A percentile compares a stretch with the other conserved stretches of the same genome.
phyloP scores from a whole-genome alignment of 345 rosid genomes.

The Viola odorata region DNA sequence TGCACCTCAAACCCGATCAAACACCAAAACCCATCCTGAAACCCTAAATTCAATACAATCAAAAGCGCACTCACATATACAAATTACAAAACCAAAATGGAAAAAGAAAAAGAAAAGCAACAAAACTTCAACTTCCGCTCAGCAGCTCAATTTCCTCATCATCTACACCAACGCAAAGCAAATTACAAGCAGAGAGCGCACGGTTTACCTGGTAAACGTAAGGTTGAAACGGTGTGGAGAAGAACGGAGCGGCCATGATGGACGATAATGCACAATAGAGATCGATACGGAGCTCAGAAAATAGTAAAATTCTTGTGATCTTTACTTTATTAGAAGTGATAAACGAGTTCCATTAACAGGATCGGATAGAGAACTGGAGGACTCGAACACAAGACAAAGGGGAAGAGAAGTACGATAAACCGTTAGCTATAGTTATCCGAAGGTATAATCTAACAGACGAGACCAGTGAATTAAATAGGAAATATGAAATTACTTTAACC shows the following conservation, averaged over 20 bases:
- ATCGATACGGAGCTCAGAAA: background rate
- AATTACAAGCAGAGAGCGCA: no score
- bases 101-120: no score
- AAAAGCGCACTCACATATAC: no score
- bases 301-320: background rate
- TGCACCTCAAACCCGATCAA: slow-evolving; percentile 18
- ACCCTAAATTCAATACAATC: slow-evolving; percentile 12
- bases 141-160: no score
- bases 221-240: slow-evolving; percentile 96
- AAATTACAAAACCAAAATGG: no score
- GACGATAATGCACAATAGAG: background rate
- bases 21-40: slow-evolving; percentile 8
- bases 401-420: background rate
- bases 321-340: background rate
- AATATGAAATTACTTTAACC: background rate
- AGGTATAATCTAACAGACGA: background rate
- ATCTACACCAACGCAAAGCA: no score
- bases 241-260: slow-evolving; percentile 94
- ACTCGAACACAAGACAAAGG: background rate
- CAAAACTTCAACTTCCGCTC: no score
- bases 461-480: background rate
- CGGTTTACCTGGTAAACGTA: slow-evolving; percentile 81
- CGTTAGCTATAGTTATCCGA: background rate
- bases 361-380: background rate
- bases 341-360: background rate